A percentile compares a stretch with the other conserved stretches of the same genome.
Evolutionary conservation across 2,329 filamentous ascomycete genomes (phyloP).

Genomic region (Botrytis elliptica): DNA sequence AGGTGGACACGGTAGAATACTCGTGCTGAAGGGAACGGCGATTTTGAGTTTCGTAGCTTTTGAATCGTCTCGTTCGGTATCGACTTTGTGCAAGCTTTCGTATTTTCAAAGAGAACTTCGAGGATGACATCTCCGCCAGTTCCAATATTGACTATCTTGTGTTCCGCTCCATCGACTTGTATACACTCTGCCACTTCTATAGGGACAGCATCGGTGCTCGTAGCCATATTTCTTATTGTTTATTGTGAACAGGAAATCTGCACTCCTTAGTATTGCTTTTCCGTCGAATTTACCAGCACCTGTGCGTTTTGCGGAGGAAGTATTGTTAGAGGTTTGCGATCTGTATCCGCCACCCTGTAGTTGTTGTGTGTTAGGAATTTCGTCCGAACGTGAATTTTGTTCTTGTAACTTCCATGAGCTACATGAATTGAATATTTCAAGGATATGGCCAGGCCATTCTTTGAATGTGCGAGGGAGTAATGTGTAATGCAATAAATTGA

Average conservation of each 20-base stretch:
- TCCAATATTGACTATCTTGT: slow-evolving; percentile 50
- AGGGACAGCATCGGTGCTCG: background rate
- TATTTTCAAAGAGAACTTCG: slow-evolving; percentile 63
- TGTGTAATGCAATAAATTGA: background rate
- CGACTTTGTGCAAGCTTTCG: slow-evolving; percentile 49
- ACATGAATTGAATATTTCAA: slow-evolving; percentile 26
- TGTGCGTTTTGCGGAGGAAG: background rate
- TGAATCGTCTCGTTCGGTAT: slow-evolving; percentile 49
- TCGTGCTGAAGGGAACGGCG: slow-evolving; percentile 32
- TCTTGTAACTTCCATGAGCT: slow-evolving; percentile 15
- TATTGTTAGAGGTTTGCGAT: background rate
- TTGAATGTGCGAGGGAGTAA: background rate
- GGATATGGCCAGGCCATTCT: slow-evolving; percentile 40
- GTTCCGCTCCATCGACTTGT: slow-evolving; percentile 29
- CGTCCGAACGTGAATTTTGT: background rate
- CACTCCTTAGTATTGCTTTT: background rate
- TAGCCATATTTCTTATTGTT: background rate
- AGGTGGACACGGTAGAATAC: slow-evolving; percentile 59
- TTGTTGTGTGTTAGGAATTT: background rate
- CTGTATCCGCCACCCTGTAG: background rate
- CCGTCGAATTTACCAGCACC: background rate
- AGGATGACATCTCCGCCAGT: slow-evolving; percentile 63
- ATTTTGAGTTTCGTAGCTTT: slow-evolving; percentile 37
- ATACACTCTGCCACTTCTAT: slow-evolving; percentile 19
- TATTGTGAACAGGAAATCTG: too few relatives aligned